Evolutionary conservation across 2,329 filamentous ascomycete genomes (phyloP).

Genomic region (Simplicillium sp.): DNA sequence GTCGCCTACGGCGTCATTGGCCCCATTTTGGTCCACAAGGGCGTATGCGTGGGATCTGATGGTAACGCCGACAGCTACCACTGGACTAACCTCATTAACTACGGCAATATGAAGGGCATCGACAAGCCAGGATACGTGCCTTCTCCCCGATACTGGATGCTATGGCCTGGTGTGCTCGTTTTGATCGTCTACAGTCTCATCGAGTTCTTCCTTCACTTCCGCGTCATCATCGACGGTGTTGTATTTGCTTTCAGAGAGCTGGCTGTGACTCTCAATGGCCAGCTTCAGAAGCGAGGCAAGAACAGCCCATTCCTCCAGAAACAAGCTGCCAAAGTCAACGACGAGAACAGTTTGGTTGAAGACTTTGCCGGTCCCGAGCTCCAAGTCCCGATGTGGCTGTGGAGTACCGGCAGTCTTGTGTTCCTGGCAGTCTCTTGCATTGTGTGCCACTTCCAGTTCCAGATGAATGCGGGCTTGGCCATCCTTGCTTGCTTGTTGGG

Average conservation of each 20-base stretch:
- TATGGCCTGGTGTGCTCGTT: constrained; percentile 35
- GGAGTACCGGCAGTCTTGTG: constrained; percentile 33
- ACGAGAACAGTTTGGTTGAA: constrained; percentile 20
- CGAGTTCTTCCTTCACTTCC: constrained; percentile 30
- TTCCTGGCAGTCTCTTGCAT: constrained; percentile 44
- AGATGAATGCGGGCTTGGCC: constrained; percentile 40
- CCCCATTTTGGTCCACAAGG: constrained; percentile 36
- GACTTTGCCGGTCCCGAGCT: constrained; percentile 31
- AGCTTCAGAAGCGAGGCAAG: constrained; percentile 20
- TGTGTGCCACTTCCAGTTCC: constrained; percentile 37
- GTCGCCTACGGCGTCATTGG: constrained; percentile 46
- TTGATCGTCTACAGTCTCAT: constrained; percentile 29
- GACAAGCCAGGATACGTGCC: constrained; percentile 17
- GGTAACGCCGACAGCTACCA: constrained; percentile 12
- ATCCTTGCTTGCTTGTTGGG: constrained; percentile 40
- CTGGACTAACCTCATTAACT: constrained; percentile 20
- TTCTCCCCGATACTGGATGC: constrained; percentile 31
- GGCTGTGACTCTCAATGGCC: constrained; percentile 18
- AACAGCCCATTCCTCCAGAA: constrained; percentile 21
- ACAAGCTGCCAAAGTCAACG: constrained; percentile 24
- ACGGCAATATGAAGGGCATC: constrained; percentile 20
- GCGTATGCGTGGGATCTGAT: constrained; percentile 34
- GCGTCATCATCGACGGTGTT: constrained; percentile 23
- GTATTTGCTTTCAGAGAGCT: constrained; percentile 22
- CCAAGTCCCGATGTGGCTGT: constrained; percentile 45